These are phyloP conservation scores for Mesembryanthemum crystallinum DNA, from an alignment of 148 eudicot genomes.

Conservation along the genomic window DNA sequence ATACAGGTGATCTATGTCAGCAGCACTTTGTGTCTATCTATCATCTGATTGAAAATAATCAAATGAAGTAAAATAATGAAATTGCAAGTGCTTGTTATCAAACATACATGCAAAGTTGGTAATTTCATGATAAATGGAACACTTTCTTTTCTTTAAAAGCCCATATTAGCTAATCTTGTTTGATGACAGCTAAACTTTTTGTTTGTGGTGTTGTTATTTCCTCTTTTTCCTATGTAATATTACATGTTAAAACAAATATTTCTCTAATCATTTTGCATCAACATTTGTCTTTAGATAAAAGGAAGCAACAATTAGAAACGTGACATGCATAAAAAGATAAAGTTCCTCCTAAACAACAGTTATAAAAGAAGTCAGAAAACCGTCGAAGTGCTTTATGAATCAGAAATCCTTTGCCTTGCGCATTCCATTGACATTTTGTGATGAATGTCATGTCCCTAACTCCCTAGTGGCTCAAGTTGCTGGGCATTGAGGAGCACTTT, in stretches of 20 bases:
- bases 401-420: neutral
- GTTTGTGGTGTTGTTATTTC: too few relatives aligned
- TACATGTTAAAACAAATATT: neutral
- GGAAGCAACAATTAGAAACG: neutral
- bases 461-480: neutral
- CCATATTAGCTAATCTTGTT: too few relatives aligned
- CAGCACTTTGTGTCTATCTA: neutral
- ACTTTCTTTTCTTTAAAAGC: too few relatives aligned
- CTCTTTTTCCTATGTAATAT: neutral
- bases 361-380: neutral
- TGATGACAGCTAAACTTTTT: too few relatives aligned
- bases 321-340: neutral
- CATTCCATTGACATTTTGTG: neutral
- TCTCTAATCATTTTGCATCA: too few relatives aligned
- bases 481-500: neutral
- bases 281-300: neutral
- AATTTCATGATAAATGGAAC: too few relatives aligned
- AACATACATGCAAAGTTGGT: too few relatives aligned
- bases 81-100: too few relatives aligned
- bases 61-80: too few relatives aligned
- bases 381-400: neutral
- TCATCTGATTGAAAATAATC: neutral
- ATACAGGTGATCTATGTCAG: constrained; percentile 61
- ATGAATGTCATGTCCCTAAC: too few relatives aligned
- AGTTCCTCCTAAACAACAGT: neutral